Evolutionary conservation across 75 land plant species (phyloP).

Genomic region (Sequoiadendron giganteum): DNA sequence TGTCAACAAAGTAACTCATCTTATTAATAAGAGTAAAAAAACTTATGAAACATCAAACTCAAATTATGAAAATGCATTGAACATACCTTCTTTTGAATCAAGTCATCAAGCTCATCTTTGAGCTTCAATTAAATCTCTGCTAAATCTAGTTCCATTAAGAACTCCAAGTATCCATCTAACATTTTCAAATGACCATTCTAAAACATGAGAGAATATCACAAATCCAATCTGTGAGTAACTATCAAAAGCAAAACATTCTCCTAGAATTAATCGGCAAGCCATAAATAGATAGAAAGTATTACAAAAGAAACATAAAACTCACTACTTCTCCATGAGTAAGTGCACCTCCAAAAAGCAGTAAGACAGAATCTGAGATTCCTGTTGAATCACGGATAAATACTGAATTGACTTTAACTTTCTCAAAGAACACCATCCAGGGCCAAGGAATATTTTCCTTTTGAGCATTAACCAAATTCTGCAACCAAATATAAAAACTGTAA

Average conservation of each 20-base stretch:
- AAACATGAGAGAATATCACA: no score
- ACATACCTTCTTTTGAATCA: conserved; percentile 71
- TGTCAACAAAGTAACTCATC: no score
- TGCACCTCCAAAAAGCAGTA: conserved; percentile 86
- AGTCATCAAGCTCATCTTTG: conserved; percentile 69
- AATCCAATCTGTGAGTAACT: no score
- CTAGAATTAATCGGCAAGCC: no score
- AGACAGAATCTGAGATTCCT: conserved; percentile 79
- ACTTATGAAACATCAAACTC: no score
- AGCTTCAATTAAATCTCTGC: conserved; percentile 62
- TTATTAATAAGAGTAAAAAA: no score
- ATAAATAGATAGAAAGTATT: no score
- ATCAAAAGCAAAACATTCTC: no score
- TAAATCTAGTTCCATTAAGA: conserved; percentile 77
- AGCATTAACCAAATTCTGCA: conserved; percentile 89
- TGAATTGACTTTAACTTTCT: conserved; percentile 81
- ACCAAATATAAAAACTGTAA: no score
- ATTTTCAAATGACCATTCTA: conserved; percentile 88
- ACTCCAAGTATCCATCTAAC: conserved; percentile 80
- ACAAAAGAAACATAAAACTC: no score
- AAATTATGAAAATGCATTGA: no score
- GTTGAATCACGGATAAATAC: conserved; percentile 92
- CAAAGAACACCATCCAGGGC: conserved; percentile 93
- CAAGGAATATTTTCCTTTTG: conserved; percentile 61
- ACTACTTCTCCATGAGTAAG: conserved; percentile 42